Percentiles rank a stretch among this genome's conserved stretches.
phyloP scores from a whole-genome alignment of 179 eudicot genomes.

The Silene noctiflora region DNA sequence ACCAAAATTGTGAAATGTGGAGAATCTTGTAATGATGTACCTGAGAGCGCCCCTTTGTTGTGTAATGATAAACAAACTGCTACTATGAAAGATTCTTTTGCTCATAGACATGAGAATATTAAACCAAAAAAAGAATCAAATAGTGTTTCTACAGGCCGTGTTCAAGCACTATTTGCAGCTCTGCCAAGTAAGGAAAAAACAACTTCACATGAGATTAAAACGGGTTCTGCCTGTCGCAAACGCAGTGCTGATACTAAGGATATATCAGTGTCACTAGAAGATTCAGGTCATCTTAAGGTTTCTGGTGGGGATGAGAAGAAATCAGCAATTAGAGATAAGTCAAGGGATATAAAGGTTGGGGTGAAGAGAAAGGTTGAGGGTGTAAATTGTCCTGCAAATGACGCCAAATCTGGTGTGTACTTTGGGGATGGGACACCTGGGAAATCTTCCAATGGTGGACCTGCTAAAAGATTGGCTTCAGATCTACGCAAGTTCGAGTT shows the following conservation, averaged over 20 bases:
- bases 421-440: constrained; percentile 23
- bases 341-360: constrained; percentile 35
- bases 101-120: constrained; percentile 11
- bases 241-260: constrained; percentile 29
- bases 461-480: constrained; percentile 33
- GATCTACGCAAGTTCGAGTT: constrained; percentile 30
- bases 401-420: constrained; percentile 23
- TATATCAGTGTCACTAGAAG: constrained; percentile 18
- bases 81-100: constrained; percentile 15
- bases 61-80: constrained; percentile 27
- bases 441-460: constrained; percentile 33
- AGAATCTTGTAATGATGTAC: constrained; percentile 17
- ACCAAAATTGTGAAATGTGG: constrained; percentile 20
- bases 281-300: constrained; percentile 27
- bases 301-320: constrained; percentile 36
- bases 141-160: not conserved
- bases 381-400: constrained; percentile 20
- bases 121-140: constrained; percentile 2
- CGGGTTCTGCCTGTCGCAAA: constrained; percentile 20
- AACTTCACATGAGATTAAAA: constrained; percentile 19
- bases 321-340: constrained; percentile 40
- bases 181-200: constrained; percentile 20
- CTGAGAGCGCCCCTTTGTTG: constrained; percentile 31
- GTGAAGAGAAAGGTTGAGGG: constrained; percentile 45
- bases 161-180: constrained; percentile 7